Base-by-base conservation (phyloP, 257 asterid species). In the Nicotiana tabacum region DNA sequence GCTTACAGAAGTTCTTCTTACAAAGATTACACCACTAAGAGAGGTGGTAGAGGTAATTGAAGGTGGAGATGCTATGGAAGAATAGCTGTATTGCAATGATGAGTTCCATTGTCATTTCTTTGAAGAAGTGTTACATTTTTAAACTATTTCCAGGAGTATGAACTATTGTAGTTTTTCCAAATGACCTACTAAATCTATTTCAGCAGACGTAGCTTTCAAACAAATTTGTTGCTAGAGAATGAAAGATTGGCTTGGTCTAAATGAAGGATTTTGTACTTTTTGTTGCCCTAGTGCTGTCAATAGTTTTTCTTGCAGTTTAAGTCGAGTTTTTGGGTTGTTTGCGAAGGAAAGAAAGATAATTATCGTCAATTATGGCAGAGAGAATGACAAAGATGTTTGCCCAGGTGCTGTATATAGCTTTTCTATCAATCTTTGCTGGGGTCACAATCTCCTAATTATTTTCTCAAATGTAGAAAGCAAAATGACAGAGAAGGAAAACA, bases 11-110 rank as follows among this genome's bases (percentile, higher is more conserved):
- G 95, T 96, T 85, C 82, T 96, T 86, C 82, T 83, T 77, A 94
- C 93, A 5, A 96, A 91, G 88, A 91, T 93, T 83, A 94, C 97
- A 1, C 98, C 99, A 21, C 11, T 96, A 86, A 89, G 48, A 77
- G 95, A 94, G 83, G 21, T 80, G 86, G 96, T 92, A 32, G 90
- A 89, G 72, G 94, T 94, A 58, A 84, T 89, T 69, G 99, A 94
- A 88, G 78, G 78, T 10, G 98, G 97, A 85, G 98, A 94, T 51
- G 95, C 88, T 35, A 96, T 94, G 98, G 98, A 96, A 87, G 78
- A 70, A 43, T 66, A 32, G 33, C 9, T 64, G 15, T 15, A 66
- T 15, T 32, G 74, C 74, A 32, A 66, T 15, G 21, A 29, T 43
- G 11, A 70, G 57, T n/a, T 70, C 57, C 78, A 66, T 30, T 58